phyloP scores from a whole-genome alignment of 257 asterid genomes.

The Leptodermis oblonga region DNA sequence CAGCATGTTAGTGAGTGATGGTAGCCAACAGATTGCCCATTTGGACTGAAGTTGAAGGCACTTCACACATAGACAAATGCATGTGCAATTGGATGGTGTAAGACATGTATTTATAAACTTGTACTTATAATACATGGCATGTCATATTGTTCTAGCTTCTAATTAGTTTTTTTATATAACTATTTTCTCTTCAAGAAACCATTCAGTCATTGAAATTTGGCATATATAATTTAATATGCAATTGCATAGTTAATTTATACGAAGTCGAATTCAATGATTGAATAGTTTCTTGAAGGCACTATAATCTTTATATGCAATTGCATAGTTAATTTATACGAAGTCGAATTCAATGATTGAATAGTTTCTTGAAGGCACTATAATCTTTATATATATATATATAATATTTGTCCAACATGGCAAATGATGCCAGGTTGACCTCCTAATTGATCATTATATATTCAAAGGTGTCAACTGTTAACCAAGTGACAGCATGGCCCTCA shows the following conservation, averaged over 20 bases:
- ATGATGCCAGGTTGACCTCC: slow-evolving; percentile 6
- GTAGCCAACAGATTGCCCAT: slow-evolving; percentile 1
- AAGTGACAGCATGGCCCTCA: not conserved
- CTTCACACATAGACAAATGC: slow-evolving; percentile 11
- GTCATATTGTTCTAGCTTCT: not conserved
- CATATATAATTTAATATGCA: no score
- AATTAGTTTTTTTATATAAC: no score
- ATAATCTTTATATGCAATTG: no score
- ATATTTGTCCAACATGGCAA: slow-evolving; percentile 7
- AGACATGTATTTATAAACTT: not conserved
- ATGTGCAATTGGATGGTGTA: slow-evolving; percentile 17
- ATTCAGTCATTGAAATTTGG: no score
- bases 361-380: no score
- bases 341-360: no score
- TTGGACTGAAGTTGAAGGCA: not conserved
- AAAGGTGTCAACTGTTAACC: not conserved
- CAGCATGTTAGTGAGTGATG: slow-evolving; percentile 24
- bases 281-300: no score
- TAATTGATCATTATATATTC: no score
- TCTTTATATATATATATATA: not conserved
- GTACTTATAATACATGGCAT: not conserved
- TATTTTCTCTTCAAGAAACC: no score
- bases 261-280: no score
- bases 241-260: no score
- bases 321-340: no score